A percentile compares a stretch with the other conserved stretches of the same genome.
Evolutionary conservation across 2,329 filamentous ascomycete species (phyloP).

Genomic region (Chaetomiaceae sp.): DNA sequence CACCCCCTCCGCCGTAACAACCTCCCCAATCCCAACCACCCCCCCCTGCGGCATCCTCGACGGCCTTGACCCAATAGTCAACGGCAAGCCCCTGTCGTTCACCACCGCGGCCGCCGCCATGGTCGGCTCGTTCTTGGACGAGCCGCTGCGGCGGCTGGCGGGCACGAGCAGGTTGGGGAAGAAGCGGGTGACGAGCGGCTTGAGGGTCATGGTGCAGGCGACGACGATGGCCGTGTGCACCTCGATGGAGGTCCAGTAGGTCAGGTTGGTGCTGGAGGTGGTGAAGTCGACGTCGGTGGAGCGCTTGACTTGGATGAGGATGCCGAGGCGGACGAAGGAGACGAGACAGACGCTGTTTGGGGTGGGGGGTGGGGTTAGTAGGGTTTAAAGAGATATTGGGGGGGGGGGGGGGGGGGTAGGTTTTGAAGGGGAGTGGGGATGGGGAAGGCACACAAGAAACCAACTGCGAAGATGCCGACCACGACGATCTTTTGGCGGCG

Average conservation of each 20-base stretch:
- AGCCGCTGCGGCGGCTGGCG: background rate
- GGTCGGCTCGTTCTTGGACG: background rate
- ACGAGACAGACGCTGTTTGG: conserved; percentile 31
- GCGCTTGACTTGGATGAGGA: conserved; percentile 19
- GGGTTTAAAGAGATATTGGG: background rate
- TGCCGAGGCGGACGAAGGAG: conserved; percentile 30
- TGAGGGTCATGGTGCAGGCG: conserved; percentile 34
- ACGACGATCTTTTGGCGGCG: conserved; percentile 18
- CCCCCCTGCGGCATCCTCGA: background rate
- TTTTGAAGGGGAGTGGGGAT: background rate
- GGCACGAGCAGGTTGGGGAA: conserved; percentile 18
- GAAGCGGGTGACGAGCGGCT: conserved; percentile 32
- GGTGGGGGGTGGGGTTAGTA: background rate
- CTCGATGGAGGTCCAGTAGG: conserved; percentile 33
- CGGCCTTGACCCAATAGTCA: conserved; percentile 22
- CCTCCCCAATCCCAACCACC: background rate
- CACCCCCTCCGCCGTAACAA: background rate
- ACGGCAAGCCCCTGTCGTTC: background rate
- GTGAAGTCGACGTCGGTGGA: conserved; percentile 25
- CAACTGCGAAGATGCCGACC: conserved; percentile 20
- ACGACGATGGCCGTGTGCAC: conserved; percentile 33
- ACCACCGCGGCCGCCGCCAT: background rate
- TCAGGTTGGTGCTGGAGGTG: conserved; percentile 26
- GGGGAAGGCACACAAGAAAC: too few species aligned
- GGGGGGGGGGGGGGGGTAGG: background rate